These are phyloP conservation scores for Mitragyna speciosa DNA, from an alignment of 257 asterid species.

Conservation along the genomic window DNA sequence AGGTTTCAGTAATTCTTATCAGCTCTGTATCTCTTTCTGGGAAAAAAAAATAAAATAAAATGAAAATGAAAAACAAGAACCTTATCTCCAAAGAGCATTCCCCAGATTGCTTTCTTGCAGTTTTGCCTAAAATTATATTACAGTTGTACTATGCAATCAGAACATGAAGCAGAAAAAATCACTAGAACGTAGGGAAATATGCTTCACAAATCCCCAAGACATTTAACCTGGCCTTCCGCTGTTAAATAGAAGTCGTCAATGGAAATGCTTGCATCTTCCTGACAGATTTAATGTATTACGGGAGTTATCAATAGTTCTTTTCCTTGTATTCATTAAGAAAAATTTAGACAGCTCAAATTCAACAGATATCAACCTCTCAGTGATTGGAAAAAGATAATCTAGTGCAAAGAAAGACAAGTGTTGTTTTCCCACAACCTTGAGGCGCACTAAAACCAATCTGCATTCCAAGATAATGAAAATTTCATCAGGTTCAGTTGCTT, in stretches of 20 bases:
- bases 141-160: constrained; percentile 15
- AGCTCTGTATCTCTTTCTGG: background rate
- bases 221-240: constrained; percentile 77
- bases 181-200: constrained; percentile 14
- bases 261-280: constrained; percentile 83
- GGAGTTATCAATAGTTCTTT: constrained; percentile 33
- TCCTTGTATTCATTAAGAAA: constrained; percentile 1
- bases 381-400: constrained; percentile 67
- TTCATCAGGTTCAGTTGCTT: constrained; percentile 16
- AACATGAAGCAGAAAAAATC: background rate
- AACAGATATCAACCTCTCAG: constrained; percentile 76
- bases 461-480: constrained; percentile 26
- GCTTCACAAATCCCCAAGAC: background rate
- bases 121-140: constrained; percentile 54
- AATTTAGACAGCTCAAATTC: constrained; percentile 13
- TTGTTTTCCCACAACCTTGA: constrained; percentile 98
- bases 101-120: constrained; percentile 78
- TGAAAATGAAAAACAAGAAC: background rate
- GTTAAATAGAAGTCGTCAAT: constrained; percentile 97
- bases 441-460: constrained; percentile 99
- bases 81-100: constrained; percentile 82
- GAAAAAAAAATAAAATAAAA: background rate
- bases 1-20: constrained; percentile 2
- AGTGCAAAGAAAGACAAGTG: constrained; percentile 95
- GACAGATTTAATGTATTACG: constrained; percentile 42